Percentiles rank a stretch among this genome's conserved stretches.
These are phyloP conservation scores for Chernovozyma sophiae-reginae DNA, from an alignment of 1,139 yeast species.

Conservation along the genomic window DNA sequence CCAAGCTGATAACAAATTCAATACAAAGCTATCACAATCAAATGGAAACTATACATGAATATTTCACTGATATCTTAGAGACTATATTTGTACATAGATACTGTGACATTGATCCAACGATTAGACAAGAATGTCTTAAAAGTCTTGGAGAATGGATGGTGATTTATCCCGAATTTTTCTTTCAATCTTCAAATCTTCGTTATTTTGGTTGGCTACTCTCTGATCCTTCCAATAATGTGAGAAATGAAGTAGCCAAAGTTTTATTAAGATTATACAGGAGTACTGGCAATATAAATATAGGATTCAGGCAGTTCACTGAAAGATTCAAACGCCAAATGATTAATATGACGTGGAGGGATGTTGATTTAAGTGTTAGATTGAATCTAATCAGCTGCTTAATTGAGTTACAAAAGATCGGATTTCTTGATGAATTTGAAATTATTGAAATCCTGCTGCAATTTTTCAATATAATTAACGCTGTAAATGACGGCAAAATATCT, in stretches of 20 bases:
- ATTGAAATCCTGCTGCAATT: constrained; percentile 40
- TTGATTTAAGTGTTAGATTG: constrained; percentile 44
- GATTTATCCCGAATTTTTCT: constrained; percentile 64
- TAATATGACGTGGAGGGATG: constrained; percentile 46
- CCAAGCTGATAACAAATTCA: constrained; percentile 43
- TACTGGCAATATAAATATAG: constrained; percentile 24
- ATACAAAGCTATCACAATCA: constrained; percentile 49
- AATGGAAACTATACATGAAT: constrained; percentile 48
- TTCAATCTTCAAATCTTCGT: constrained; percentile 65
- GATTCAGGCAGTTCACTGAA: constrained; percentile 68
- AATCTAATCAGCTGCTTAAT: constrained; percentile 50
- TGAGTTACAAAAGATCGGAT: constrained; percentile 58
- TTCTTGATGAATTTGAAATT: constrained; percentile 55
- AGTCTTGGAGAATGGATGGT: constrained; percentile 67
- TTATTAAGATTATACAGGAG: constrained; percentile 48
- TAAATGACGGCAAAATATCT: too few relatives aligned
- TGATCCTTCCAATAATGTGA: constrained; percentile 59
- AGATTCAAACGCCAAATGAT: constrained; percentile 62
- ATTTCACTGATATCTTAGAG: constrained; percentile 62
- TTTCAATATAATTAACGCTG: constrained; percentile 32
- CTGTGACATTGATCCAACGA: constrained; percentile 71
- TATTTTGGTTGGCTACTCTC: constrained; percentile 83
- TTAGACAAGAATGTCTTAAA: constrained; percentile 65
- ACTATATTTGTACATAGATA: constrained; percentile 73
- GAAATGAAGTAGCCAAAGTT: constrained; percentile 60